Evolutionary conservation across 768 basidiomycete species (phyloP), one percentile per base, ranked within the genome.

Genomic region (Daedaleopsis sinensis): DNA sequence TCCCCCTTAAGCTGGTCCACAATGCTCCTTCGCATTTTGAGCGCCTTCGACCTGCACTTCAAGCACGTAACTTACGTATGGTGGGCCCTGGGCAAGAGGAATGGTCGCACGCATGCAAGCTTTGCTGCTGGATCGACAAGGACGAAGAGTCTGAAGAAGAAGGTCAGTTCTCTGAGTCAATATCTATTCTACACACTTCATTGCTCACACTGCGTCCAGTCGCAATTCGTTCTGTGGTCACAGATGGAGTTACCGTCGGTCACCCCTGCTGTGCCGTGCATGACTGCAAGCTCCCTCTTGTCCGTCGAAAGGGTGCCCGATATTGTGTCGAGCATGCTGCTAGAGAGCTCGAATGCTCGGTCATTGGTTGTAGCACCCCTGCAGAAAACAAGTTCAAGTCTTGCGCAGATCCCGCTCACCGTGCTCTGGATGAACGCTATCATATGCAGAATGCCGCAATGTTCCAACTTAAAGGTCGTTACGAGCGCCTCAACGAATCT

Each of bases 381-480:
- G 24, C 36, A 19, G n/a, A 13, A 15, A 2, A 13, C 12, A n/a
- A n/a, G 4, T 43, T 43, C 42, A 13, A 43, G 42, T 15, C 42
- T 13, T 43, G 42, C 11, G 4, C 12, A 2, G 43, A 42, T 19
- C 57, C 57, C 8, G 49, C 11, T 21, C 57, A 58, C 27, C 57
- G 50, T 9, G 27, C 15, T 23, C 35, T 51, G 1, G 57, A 58
- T 13, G 49, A 50, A 32, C 27, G 15, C 18, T 53, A 16, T 9
- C 36, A 27, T 9, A 49, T 24, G 11, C n/a, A 50, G 10, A 47
- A 58, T 11, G 35, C 21, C 5, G 56, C 48, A 13, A 24, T 32
- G 32, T 58, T 58, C 32, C 56, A 58, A 27, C 46, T 58, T 16
- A 54, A n/a, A 18, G 11, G 48, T 13, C 56, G 43, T 24, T 27